Conservation (phyloP, 2,329 filamentous ascomycete genomes). For the Seiridium cupressi region DNA sequence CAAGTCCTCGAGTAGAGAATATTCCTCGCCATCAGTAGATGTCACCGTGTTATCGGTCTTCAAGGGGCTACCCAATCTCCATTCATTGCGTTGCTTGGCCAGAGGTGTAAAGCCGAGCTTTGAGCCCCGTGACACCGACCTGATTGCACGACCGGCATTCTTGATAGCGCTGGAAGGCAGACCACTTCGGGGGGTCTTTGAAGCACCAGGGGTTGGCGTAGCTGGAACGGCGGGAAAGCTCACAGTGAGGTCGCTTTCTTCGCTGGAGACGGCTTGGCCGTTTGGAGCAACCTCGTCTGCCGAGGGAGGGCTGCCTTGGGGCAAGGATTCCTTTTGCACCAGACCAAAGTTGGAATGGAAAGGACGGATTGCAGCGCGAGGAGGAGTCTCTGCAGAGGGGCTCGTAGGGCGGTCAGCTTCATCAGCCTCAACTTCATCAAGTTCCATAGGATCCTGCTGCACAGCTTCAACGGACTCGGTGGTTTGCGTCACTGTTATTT, state of each 20-base stretch:
- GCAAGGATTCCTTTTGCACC: constrained; percentile 45
- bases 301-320: constrained; percentile 45
- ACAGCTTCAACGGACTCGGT: constrained; percentile 1
- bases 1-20: constrained; percentile 22
- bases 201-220: constrained; percentile 38
- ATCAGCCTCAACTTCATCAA: constrained; percentile 25
- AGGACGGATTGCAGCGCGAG: constrained; percentile 24
- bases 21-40: constrained; percentile 23
- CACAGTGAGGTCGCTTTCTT: constrained; percentile 20
- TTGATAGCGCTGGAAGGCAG: constrained; percentile 24
- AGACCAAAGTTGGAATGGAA: constrained; percentile 37
- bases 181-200: constrained; percentile 18
- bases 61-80: constrained; percentile 59
- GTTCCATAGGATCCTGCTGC: constrained; percentile 19
- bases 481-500: not conserved
- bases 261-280: constrained; percentile 22
- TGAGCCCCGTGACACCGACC: constrained; percentile 25
- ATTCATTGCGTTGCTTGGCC: constrained; percentile 58
- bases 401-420: constrained; percentile 12
- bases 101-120: constrained; percentile 63
- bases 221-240: constrained; percentile 31
- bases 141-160: constrained; percentile 24
- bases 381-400: constrained; percentile 21
- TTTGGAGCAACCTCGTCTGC: constrained; percentile 49
- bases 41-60: constrained; percentile 28